A percentile compares a stretch with the other conserved stretches of the same genome.
phyloP scores from a whole-genome alignment of 495 filamentous ascomycete genomes.

The Choiromyces venosus region DNA sequence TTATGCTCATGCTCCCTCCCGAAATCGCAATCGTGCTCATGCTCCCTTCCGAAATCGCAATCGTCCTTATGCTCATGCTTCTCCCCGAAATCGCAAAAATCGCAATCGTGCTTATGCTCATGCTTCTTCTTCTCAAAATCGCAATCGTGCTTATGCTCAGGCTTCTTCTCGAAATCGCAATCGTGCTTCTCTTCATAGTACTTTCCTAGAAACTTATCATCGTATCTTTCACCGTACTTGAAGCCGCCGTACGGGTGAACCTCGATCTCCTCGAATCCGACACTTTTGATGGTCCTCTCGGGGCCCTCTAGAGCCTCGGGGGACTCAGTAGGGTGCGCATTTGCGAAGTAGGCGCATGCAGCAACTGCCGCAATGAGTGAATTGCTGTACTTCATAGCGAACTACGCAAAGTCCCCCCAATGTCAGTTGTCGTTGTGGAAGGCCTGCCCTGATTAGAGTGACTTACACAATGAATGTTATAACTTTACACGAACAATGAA shows the following conservation, averaged over 20 bases:
- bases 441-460: not conserved
- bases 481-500: constrained; percentile 2
- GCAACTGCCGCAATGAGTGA: constrained; percentile 24
- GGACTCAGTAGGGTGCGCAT: constrained; percentile 10
- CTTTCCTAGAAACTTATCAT: not conserved
- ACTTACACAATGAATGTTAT: not conserved
- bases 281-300: not conserved
- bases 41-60: not conserved
- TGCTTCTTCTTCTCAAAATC: not conserved
- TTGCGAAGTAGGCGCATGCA: constrained; percentile 27
- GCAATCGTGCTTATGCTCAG: not conserved
- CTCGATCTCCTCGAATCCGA: not conserved
- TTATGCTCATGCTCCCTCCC: constrained; percentile 7
- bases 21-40: not conserved
- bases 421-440: not conserved
- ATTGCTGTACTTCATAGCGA: constrained; percentile 9
- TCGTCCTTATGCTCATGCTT: too few species aligned
- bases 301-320: not conserved
- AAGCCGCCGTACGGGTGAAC: not conserved
- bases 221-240: not conserved
- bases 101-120: too few species aligned
- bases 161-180: not conserved
- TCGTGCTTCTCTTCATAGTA: not conserved
- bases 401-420: not conserved
- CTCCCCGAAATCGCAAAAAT: not conserved